Evolutionary conservation across 805 yeast species (phyloP), one percentile per base, ranked within the genome.

Genomic region (Candida schatavii): DNA sequence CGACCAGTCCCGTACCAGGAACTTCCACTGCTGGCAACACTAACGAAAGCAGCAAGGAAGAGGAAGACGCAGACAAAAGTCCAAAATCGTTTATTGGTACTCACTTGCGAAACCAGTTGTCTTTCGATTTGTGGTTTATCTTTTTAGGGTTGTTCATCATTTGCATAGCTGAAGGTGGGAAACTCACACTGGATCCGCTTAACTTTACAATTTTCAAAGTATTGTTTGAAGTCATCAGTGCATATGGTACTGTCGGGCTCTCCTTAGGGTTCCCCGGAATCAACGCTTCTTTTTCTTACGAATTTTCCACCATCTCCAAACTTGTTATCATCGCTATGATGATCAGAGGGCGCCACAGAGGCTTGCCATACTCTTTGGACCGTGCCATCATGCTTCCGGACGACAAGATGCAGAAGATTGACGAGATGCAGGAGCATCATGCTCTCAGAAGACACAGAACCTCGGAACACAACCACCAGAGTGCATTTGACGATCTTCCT

Each of bases 341-440:
- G 85, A 75, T 93, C 35, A 80, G 99, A 68, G 98, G 99, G 7
- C 75, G 97, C 45, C 97, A 90, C 56, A 87, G 99, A 75, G 98
- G 98, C 28, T 72, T 93, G 45, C 99, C 99, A 1, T 89, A 91
- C 57, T 72, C 90, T 0, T 75, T 93, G 44, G 99, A 93, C 64
- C 80, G 99, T 59, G 98, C 99, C 28, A 85, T 93, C 49, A 82
- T 91, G 74, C 61, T 91, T 39, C 91, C 95, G 5, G 78, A 84
- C 40, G 83, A 81, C 13, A 75, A 78, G 46, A 72, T 84, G 75
- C 74, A 75, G 21, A 64, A 70, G 51, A 68, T 85, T 51, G 93
- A 85, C 61, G 70, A 66, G 45, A 64, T 76, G 10, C 85, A 82
- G 60, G 84, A 78, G 31, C 57, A 69, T 22, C 82, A 74, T 46